Base-by-base conservation (phyloP, 805 yeast genomes). In the Wickerhamomyces rabaulensis region DNA sequence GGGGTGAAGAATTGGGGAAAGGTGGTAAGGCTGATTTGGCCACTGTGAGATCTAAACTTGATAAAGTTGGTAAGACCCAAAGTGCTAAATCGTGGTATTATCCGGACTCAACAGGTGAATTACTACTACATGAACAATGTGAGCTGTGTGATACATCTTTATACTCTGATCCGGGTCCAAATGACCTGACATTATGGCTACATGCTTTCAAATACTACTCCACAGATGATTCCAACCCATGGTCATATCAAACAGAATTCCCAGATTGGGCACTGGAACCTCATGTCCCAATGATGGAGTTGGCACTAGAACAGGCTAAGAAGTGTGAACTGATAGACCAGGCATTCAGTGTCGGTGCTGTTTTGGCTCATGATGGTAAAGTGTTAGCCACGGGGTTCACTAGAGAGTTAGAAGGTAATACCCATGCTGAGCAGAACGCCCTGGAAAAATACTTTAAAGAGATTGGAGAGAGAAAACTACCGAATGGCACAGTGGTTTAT, bases 381-480 rank as follows among this genome's bases (percentile, higher is more conserved):
- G 70, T 92, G 0, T 61, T 94, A n/a, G 74, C 85, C 8, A 80
- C 87, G 0, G 99, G 99, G 0, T 89, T 79, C 59, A 88, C 98
- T 0, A 74, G 98, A 45, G 99, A 94, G 64, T 68, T 91, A 2
- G 87, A 84, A 17, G 99, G 98, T 0, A 94, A 92, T 64, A 92
- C 99, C 0, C 99, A 92, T 63, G 99, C 99, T 4, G 99, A 94
- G 59, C 97, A 94, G 62, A 85, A 95, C 69, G 97, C 97, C 0
- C 61, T 94, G 47, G 85, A 82, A 27, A 94, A 94, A 64, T 84
- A 82, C 55, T 79, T 72, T 47, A 54, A 60, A 7, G 55, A 65
- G 35, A 62, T 45, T 49, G 56, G 65, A 39, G 49, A 49, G 6
- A 43, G 55, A 3, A 67, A 66, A 3, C 70, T 89, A 3, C 97